These are phyloP conservation scores for Thinopyrum elongatum DNA, from an alignment of 176 grass and related monocot species.

Conservation along the genomic window DNA sequence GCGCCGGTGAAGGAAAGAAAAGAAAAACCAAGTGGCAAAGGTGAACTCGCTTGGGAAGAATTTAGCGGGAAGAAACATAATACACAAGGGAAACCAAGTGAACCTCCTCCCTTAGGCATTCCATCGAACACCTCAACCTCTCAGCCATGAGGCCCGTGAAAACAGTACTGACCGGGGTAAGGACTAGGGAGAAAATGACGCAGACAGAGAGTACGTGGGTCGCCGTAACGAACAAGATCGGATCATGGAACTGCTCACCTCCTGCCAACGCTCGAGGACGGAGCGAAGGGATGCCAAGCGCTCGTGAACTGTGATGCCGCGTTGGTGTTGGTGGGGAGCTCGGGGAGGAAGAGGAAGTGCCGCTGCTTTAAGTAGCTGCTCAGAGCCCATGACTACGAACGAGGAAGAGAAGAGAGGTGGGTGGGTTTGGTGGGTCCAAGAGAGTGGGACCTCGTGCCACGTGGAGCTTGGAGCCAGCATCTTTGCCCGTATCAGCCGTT, in stretches of 20 bases:
- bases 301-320: background rate
- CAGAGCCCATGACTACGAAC: background rate
- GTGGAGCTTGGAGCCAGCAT: background rate
- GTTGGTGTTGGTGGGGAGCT: background rate
- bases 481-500: background rate
- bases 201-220: background rate
- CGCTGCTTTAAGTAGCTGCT: background rate
- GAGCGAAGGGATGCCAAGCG: background rate
- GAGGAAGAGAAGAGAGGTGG: background rate
- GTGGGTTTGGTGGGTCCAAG: background rate
- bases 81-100: background rate
- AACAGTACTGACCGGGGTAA: background rate
- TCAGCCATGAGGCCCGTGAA: background rate
- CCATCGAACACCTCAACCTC: conserved; percentile 11
- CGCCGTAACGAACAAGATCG: background rate
- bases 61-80: background rate
- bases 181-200: background rate
- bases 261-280: background rate
- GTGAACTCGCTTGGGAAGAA: background rate
- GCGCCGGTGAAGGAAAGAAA: background rate
- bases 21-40: background rate
- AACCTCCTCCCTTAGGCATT: background rate
- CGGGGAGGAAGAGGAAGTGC: background rate
- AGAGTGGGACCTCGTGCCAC: background rate
- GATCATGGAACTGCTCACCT: background rate